These are phyloP conservation scores for Scedosporium dehoogii DNA, from an alignment of 2,329 filamentous ascomycete genomes.

Conservation along the genomic window DNA sequence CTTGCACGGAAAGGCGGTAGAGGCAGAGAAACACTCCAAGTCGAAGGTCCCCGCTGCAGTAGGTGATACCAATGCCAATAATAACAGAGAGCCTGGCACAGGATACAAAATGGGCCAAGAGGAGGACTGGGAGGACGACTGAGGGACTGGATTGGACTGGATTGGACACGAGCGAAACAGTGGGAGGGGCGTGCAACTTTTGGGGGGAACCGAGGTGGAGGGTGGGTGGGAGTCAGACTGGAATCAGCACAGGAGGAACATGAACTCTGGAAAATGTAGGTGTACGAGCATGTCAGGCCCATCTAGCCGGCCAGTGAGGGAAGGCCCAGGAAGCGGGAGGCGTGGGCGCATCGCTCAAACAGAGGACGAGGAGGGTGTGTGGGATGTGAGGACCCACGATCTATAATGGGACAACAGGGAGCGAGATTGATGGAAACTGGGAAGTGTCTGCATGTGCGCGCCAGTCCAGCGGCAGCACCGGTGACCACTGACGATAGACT, in stretches of 20 bases:
- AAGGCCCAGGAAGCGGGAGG: not conserved
- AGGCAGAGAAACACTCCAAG: not conserved
- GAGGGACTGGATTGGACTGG: not conserved
- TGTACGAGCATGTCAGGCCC: slow-evolving; percentile 2
- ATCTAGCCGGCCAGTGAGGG: slow-evolving; percentile 1
- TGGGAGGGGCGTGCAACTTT: not conserved
- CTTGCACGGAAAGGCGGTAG: not conserved
- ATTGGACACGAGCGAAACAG: not conserved
- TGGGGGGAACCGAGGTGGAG: not conserved
- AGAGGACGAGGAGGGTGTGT: not conserved
- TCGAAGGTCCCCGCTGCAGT: not conserved
- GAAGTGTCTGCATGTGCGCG: no score
- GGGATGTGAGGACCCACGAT: not conserved
- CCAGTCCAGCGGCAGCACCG: no score
- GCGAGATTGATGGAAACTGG: no score
- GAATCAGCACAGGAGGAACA: no score
- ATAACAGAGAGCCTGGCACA: not conserved
- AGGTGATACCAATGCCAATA: not conserved
- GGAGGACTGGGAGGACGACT: not conserved
- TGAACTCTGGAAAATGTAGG: not conserved
- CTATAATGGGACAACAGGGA: no score
- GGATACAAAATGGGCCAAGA: not conserved
- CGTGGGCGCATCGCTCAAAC: slow-evolving; percentile 1
- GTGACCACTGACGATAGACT: not conserved
- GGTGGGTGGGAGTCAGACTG: not conserved